Base-by-base conservation (phyloP, 352 stramenopile genomes). In the Phytophthora sp. region DNA sequence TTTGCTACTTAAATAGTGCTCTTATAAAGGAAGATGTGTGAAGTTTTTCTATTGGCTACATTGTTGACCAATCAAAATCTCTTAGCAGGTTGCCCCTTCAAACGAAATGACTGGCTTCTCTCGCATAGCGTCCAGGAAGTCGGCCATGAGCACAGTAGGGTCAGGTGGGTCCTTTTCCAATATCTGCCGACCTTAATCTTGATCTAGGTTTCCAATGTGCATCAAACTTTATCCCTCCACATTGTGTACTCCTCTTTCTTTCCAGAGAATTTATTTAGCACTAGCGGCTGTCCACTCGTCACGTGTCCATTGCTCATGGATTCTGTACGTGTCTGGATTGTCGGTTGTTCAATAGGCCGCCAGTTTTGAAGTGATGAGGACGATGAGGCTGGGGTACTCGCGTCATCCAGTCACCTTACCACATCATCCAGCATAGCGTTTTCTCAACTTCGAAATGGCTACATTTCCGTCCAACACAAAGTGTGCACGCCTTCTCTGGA, bases 191-290 rank as follows among this genome's bases (percentile, higher is more conserved):
- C 57, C 20, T 38, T 65, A 65, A 8, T 60, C 26, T 50, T 70
- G 27, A 24, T 65, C 54, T 35, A 65, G 5, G 16, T 36, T 38
- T 2, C 44, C 7, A 24, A 65, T 56, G 54, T 60, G 62, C 2
- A 54, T 64, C 2, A 60, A n/a, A 70, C n/a, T 38, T 60, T 65
- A 8, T 70, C 46, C n/a, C 33, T 55, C 47, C 53, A 70, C 54
- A 64, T 60, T 16, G 54, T 60, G 29, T 57, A 63, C 18, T 62
- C 31, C 41, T n/a, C n/a, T n/a, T n/a, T n/a, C n/a, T 30, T 12
- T 21, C 21, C 41, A 49, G 29, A 12, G 41, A 49, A 36, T 4
- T 54, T 45, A n/a, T 66, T 35, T 24, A 58, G 51, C 11, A 21
- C 33, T 5, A 58, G 35, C 2, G 27, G 4, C 12, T 47, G 51